Base-by-base conservation (phyloP, 768 basidiomycete genomes). In the Rhodosporidiobolus sp. region DNA sequence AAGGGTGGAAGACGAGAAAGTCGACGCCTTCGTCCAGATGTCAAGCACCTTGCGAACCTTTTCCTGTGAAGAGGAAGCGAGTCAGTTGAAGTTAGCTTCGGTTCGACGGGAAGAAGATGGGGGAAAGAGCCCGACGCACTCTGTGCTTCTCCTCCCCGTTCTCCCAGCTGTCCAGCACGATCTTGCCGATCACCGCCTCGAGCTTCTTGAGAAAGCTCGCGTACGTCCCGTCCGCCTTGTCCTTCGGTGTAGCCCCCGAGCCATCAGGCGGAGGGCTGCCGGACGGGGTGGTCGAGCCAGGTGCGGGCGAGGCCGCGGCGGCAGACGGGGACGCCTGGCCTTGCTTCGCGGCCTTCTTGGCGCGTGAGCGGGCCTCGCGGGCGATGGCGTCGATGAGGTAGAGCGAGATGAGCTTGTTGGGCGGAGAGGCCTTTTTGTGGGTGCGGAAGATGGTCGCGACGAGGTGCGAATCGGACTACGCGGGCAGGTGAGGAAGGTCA, bases 41-140 rank as follows among this genome's bases (percentile, higher is more conserved):
- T 97, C 96, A 82, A 95, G 87, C 79, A 99, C 88, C 83, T 98
- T 98, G 85, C 90, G 89, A 57, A 91, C 86, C 84, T 99, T 99
- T 85, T 96, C 95, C 94, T 97, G 85, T 34, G 19, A 8, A n/a
- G 48, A 34, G 5, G 38, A 60, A 19, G 52, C 48, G 48, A 3
- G 43, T 43, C n/a, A 67, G 46, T 4, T 26, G 45, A 2, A 1
- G 32, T 34, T 32, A 60, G 32, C 43, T 8, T 9, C 49, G 26
- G 48, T 32, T 3, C 26, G 38, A 7, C 19, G n/a, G 43, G 35
- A 20, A 3, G 24, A 48, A n/a, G 20, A 12, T 14, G 26, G 22
- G 22, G 57, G 35, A 35, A 65, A 63, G 43, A n/a, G 22, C 54
- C 57, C 32, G 61, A 90, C 94, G 87, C 82, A 97, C 95, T 90